These are phyloP conservation scores for Botrytis porri DNA, from an alignment of 2,329 filamentous ascomycete genomes.

Conservation along the genomic window DNA sequence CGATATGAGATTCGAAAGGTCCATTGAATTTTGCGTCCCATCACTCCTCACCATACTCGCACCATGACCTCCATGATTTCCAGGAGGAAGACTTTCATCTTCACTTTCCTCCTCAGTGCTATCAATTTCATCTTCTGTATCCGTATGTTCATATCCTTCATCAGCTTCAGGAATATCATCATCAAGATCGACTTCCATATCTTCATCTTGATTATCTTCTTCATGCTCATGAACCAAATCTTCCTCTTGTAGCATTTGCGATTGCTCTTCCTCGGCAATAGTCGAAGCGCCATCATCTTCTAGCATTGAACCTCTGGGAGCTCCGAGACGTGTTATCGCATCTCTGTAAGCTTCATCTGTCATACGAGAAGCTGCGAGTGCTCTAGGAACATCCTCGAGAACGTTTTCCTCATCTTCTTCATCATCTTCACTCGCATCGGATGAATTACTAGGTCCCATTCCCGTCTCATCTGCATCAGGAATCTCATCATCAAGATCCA, in stretches of 20 bases:
- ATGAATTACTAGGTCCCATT: conserved; percentile 39
- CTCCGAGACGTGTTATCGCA: conserved; percentile 52
- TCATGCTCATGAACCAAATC: conserved; percentile 46
- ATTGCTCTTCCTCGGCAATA: conserved; percentile 54
- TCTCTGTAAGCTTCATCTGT: conserved; percentile 61
- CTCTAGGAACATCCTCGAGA: conserved; percentile 34
- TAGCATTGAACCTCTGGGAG: conserved; percentile 44
- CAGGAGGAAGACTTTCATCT: conserved; percentile 39
- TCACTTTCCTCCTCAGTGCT: conserved; percentile 44
- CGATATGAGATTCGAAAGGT: conserved; percentile 33
- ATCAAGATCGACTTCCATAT: conserved; percentile 63
- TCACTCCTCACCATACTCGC: conserved; percentile 39
- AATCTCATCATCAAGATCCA: conserved; percentile 71
- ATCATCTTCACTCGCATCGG: conserved; percentile 43
- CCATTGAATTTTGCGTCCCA: conserved; percentile 38
- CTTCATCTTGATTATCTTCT: conserved; percentile 38
- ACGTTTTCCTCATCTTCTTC: conserved; percentile 41
- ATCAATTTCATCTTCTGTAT: conserved; percentile 64
- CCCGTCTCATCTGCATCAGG: conserved; percentile 54
- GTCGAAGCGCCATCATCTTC: conserved; percentile 48
- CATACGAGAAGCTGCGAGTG: conserved; percentile 43
- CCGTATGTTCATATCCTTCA: conserved; percentile 71
- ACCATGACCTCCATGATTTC: conserved; percentile 19
- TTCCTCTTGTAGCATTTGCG: conserved; percentile 62
- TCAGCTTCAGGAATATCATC: conserved; percentile 62